phyloP scores from a whole-genome alignment of 2,329 filamentous ascomycete species.

The Pseudopyricularia cyperi region DNA sequence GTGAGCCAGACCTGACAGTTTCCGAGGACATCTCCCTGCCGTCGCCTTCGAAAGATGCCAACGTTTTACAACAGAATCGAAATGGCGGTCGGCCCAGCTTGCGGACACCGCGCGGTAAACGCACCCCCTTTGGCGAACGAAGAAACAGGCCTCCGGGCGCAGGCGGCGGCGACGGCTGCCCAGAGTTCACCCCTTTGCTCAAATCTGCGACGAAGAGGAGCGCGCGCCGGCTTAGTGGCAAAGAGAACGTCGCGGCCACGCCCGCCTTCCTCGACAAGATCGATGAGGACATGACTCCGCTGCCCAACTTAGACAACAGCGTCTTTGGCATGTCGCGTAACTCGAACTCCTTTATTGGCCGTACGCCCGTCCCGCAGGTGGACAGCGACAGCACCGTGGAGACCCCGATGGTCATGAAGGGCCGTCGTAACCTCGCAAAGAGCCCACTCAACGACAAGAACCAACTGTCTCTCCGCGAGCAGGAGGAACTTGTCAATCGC shows the following conservation, averaged over 20 bases:
- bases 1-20: slow-evolving; percentile 63
- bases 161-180: slow-evolving; percentile 37
- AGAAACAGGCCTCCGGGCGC: slow-evolving; percentile 56
- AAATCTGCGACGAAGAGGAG: slow-evolving; percentile 66
- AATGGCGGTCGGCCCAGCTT: slow-evolving; percentile 48
- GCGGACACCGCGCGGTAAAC: slow-evolving; percentile 57
- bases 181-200: slow-evolving; percentile 89
- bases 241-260: slow-evolving; percentile 46
- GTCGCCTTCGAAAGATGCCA: slow-evolving; percentile 63
- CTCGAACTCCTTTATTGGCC: slow-evolving; percentile 48
- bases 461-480: slow-evolving; percentile 80
- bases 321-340: slow-evolving; percentile 53
- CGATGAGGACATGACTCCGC: slow-evolving; percentile 58
- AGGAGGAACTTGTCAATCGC: slow-evolving; percentile 88
- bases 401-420: slow-evolving; percentile 64
- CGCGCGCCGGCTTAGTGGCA: slow-evolving; percentile 48
- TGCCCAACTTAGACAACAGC: slow-evolving; percentile 63
- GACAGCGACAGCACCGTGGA: slow-evolving; percentile 70
- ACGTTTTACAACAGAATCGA: slow-evolving; percentile 62
- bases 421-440: slow-evolving; percentile 42
- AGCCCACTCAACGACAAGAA: slow-evolving; percentile 74
- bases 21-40: slow-evolving; percentile 81
- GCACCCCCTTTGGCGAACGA: slow-evolving; percentile 57
- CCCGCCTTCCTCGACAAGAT: slow-evolving; percentile 60
- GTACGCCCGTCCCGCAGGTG: slow-evolving; percentile 63